Evolutionary conservation across 805 yeast genomes (phyloP).

Genomic region (Candida tallmaniae): DNA sequence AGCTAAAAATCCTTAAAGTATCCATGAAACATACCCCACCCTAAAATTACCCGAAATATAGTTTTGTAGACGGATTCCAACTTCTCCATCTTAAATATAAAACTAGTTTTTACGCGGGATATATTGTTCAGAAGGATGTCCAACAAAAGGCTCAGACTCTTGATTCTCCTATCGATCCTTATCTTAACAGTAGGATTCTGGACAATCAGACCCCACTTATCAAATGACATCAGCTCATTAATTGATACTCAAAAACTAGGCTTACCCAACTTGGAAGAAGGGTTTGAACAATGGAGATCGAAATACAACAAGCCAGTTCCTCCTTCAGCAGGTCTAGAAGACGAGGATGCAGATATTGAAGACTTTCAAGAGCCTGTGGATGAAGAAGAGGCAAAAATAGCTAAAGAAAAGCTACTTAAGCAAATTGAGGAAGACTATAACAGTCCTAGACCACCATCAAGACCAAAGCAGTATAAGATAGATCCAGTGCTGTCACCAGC

Average conservation of each 20-base stretch:
- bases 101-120: too few species aligned
- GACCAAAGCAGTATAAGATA: background rate
- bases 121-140: too few species aligned
- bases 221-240: background rate
- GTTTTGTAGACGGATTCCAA: too few species aligned
- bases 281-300: slow-evolving; percentile 9
- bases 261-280: too few species aligned
- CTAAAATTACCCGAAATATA: too few species aligned
- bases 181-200: background rate
- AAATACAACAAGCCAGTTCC: too few species aligned
- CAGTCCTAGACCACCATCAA: slow-evolving; percentile 2
- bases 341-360: background rate
- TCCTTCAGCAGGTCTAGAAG: background rate
- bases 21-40: too few species aligned
- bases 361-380: background rate
- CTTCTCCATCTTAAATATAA: too few species aligned
- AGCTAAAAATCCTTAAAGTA: too few species aligned
- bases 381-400: background rate
- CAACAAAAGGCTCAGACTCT: background rate
- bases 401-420: background rate
- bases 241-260: too few species aligned
- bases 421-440: background rate
- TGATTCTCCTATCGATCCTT: background rate
- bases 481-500: too few species aligned
- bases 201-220: background rate